Evolutionary conservation across 1,284 basidiomycete species (phyloP).

Genomic region (Moesziomyces parantarcticus): DNA sequence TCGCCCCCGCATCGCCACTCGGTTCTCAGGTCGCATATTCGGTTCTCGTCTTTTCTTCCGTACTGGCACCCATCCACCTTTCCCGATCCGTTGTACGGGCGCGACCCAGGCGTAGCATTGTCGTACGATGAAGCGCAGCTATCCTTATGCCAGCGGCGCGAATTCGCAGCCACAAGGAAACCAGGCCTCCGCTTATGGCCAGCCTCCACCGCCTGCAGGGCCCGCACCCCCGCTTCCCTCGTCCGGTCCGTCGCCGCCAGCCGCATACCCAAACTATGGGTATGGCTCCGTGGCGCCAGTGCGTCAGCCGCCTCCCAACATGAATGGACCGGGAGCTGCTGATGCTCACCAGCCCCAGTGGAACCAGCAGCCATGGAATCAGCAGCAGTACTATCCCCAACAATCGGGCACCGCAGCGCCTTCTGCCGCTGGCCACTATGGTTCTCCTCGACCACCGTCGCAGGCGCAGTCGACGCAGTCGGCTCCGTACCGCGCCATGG

Average conservation of each 20-base stretch:
- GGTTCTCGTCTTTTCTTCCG: too few species aligned
- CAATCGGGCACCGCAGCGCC: constrained; percentile 25
- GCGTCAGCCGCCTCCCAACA: constrained; percentile 10
- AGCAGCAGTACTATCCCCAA: constrained; percentile 39
- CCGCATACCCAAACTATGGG: constrained; percentile 56
- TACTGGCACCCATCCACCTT: neutral
- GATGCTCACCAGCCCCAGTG: constrained; percentile 44
- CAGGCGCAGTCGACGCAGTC: constrained; percentile 7
- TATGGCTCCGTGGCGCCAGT: constrained; percentile 41
- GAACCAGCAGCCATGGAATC: constrained; percentile 52
- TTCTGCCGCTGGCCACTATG: constrained; percentile 15
- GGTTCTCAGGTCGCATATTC: neutral
- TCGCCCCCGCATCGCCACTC: neutral
- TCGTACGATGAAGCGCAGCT: constrained; percentile 29
- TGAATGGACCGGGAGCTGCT: constrained; percentile 11
- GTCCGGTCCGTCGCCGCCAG: constrained; percentile 16
- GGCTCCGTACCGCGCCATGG: constrained; percentile 15
- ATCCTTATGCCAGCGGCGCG: constrained; percentile 15
- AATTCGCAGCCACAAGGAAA: constrained; percentile 17
- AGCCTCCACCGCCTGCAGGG: constrained; percentile 39
- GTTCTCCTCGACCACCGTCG: constrained; percentile 15
- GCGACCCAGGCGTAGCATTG: neutral
- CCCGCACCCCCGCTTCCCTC: constrained; percentile 38
- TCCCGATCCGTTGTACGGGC: neutral
- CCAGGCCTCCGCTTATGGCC: constrained; percentile 18